Evolutionary conservation across 1,284 basidiomycete genomes (phyloP).

Genomic region (Porodaedalea pini): DNA sequence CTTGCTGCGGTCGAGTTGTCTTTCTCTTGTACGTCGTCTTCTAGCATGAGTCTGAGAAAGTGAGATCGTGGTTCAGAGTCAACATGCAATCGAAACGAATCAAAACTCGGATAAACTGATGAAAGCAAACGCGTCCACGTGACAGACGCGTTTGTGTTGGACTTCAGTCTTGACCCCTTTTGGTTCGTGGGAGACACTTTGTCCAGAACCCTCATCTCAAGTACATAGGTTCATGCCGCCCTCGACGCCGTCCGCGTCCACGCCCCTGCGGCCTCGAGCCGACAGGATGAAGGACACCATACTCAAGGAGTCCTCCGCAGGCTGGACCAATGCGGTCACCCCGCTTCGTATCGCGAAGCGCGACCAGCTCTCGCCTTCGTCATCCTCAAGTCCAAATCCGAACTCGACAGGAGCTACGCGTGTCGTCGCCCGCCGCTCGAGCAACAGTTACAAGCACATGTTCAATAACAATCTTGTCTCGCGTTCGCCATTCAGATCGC

Average conservation of each 20-base stretch:
- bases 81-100: too few species aligned
- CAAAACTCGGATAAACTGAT: background rate
- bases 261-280: constrained; percentile 25
- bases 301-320: constrained; percentile 20
- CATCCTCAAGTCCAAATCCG: constrained; percentile 30
- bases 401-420: constrained; percentile 30
- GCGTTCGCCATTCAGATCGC: constrained; percentile 85
- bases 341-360: constrained; percentile 73
- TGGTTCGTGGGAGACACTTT: constrained; percentile 4
- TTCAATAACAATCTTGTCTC: constrained; percentile 80
- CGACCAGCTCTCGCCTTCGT: constrained; percentile 36
- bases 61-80: too few species aligned
- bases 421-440: constrained; percentile 59
- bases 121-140: constrained; percentile 2
- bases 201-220: background rate
- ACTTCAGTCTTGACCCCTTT: background rate
- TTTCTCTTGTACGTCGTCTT: too few species aligned
- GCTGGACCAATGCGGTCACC: constrained; percentile 38
- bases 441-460: constrained; percentile 80
- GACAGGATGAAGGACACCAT: constrained; percentile 21
- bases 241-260: constrained; percentile 27
- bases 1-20: too few species aligned
- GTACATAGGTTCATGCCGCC: constrained; percentile 21
- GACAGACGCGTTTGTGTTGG: background rate
- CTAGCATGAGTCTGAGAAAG: too few species aligned